Conservation (phyloP, 1,284 basidiomycete genomes). For the Boletus holoroseus region DNA sequence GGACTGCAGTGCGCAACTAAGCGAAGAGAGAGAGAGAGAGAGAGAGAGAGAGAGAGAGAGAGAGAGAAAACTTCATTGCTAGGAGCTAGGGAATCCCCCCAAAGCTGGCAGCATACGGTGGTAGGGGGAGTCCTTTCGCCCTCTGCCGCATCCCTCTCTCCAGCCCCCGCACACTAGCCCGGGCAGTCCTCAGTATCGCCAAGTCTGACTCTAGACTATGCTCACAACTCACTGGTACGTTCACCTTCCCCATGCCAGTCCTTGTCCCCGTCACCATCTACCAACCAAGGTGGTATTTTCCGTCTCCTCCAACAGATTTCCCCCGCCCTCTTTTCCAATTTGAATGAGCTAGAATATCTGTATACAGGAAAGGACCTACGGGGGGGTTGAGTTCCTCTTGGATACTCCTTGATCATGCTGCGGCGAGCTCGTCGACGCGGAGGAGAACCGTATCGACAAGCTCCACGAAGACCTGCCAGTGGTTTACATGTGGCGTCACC, state of each 20-base stretch:
- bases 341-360: constrained; percentile 86
- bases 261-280: constrained; percentile 44
- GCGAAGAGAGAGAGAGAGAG: too few species aligned
- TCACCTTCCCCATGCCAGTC: constrained; percentile 53
- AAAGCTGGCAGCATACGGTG: too few species aligned
- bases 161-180: constrained; percentile 47
- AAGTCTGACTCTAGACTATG: constrained; percentile 44
- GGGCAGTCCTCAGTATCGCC: constrained; percentile 64
- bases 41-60: too few species aligned
- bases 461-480: constrained; percentile 86
- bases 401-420: constrained; percentile 59
- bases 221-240: constrained; percentile 44
- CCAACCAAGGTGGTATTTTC: constrained; percentile 36
- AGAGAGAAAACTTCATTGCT: too few species aligned
- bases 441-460: constrained; percentile 78
- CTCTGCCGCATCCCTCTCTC: too few species aligned
- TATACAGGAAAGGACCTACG: constrained; percentile 86
- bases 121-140: too few species aligned
- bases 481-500: constrained; percentile 84
- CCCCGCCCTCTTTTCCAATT: constrained; percentile 71
- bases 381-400: constrained; percentile 84
- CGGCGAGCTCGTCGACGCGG: constrained; percentile 40
- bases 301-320: constrained; percentile 65
- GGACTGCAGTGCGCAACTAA: too few species aligned
- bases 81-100: too few species aligned